Percentiles rank a stretch among this genome's conserved stretches.
These are phyloP conservation scores for Debaryomyces coudertii DNA, from an alignment of 1,139 yeast genomes.

Conservation along the genomic window DNA sequence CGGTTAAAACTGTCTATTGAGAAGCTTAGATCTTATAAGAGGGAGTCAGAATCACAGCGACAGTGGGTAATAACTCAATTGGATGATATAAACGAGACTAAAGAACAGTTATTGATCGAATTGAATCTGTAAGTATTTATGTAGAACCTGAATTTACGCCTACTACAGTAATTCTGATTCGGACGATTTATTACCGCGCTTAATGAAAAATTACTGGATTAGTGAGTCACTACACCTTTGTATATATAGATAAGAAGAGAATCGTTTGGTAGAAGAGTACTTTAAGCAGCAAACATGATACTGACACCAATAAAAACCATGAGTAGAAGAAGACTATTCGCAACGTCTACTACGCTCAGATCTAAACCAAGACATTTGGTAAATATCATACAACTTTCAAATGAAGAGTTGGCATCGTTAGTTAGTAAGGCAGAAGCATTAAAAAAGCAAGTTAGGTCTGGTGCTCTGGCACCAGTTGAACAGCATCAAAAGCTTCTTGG, in stretches of 20 bases:
- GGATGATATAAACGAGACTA: neutral
- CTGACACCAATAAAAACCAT: conserved; percentile 7
- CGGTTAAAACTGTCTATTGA: conserved; percentile 1
- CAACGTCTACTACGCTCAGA: conserved; percentile 5
- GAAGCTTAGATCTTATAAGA: neutral
- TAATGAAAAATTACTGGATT: conserved; percentile 22
- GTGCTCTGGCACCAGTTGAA: conserved; percentile 46
- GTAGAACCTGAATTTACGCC: neutral
- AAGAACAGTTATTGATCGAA: conserved; percentile 2
- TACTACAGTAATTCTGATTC: neutral
- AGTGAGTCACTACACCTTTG: conserved; percentile 24
- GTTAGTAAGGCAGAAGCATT: conserved; percentile 68
- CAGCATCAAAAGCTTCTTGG: conserved; percentile 69
- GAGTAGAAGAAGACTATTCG: conserved; percentile 10
- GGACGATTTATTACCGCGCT: conserved; percentile 28
- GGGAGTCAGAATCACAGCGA: neutral
- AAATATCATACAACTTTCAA: conserved; percentile 73
- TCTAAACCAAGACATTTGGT: conserved; percentile 67
- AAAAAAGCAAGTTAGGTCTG: conserved; percentile 59
- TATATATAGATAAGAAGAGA: conserved; percentile 8
- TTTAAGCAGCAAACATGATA: neutral
- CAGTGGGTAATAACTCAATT: neutral
- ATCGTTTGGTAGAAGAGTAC: neutral
- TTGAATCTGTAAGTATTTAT: neutral
- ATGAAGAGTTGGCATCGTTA: conserved; percentile 66